Base-by-base conservation (phyloP, 2,329 filamentous ascomycete species). In the Neofusicoccum sp. region DNA sequence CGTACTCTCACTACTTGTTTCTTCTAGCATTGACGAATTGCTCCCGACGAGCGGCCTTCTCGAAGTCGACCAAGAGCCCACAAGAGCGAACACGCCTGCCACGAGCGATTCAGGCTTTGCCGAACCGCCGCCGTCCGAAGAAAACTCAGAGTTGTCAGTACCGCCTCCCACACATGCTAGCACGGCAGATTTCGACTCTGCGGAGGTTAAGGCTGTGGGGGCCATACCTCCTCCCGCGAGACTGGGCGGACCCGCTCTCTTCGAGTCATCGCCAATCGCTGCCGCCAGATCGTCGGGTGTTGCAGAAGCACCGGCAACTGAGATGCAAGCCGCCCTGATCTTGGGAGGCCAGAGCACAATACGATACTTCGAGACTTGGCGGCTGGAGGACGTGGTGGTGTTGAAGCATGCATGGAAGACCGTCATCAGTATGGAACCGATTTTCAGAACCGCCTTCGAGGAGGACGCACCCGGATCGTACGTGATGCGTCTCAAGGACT, bases 391-490 rank as follows among this genome's bases (percentile, higher is more conserved):
- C 26, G 20, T 48, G 20, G 24, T 30, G 4, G 44, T 48, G 5
- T 14, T 48, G 44, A 48, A 48, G 44, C 30, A 48, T 12, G 44
- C 44, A 4, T 48, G 44, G 44, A 48, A 48, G 14, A 48, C 11
- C 2, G 44, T 48, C 2, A 30, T 48, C 2, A 28, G 44, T 8
- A 31, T 31, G 24, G 44, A 48, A 24, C 24, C 44, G 9, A 48
- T 48, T 30, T 48, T 48, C 44, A 8, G 30, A 7, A 14, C 44
- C 24, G 38, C n/a, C 12, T 61, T 61, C 36, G 36, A 61, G n/a
- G 33, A 60, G 16, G 14, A 33, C 4, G 45, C 41, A 30, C 16
- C 36, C 3, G 45, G 45, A 5, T 56, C 40, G 24, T 59, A 54
- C 36, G 58, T 62, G 54, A 40, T 16, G 38, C 38, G 38, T 12